Evolutionary conservation across 2,329 filamentous ascomycete genomes (phyloP).

Genomic region (Sporothrix pseudoabietina): DNA sequence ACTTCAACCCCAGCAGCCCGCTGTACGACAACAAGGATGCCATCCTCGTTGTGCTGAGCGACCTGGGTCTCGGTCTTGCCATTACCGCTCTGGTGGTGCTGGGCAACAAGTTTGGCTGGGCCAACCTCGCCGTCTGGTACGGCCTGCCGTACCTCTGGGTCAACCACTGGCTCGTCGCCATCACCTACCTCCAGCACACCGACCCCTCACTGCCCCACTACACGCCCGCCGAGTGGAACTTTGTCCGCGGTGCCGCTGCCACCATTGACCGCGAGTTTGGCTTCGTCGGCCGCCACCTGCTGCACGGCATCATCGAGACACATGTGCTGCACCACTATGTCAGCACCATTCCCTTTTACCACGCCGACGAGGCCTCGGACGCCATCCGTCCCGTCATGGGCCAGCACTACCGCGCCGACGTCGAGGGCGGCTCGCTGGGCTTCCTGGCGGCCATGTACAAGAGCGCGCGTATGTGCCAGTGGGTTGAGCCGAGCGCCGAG

Average conservation of each 20-base stretch:
- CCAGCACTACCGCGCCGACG: constrained; percentile 86
- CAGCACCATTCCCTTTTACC: constrained; percentile 72
- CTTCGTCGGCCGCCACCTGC: constrained; percentile 83
- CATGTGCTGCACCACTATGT: constrained; percentile 98
- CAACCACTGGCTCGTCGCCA: constrained; percentile 98
- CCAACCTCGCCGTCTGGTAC: constrained; percentile 93
- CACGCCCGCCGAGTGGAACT: constrained; percentile 81
- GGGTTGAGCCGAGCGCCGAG: constrained; percentile 88
- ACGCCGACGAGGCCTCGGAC: constrained; percentile 38
- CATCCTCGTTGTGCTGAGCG: constrained; percentile 81
- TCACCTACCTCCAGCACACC: constrained; percentile 96
- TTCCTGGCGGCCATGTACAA: constrained; percentile 85
- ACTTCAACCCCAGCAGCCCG: constrained; percentile 86
- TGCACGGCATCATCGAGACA: constrained; percentile 95
- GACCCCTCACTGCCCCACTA: constrained; percentile 93
- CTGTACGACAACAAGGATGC: constrained; percentile 91
- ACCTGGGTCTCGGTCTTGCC: constrained; percentile 73
- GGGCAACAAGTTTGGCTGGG: constrained; percentile 76
- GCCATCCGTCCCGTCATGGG: constrained; percentile 81
- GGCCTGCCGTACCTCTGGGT: constrained; percentile 94
- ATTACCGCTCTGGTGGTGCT: constrained; percentile 65
- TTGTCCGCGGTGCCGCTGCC: constrained; percentile 85
- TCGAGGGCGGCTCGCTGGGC: constrained; percentile 72
- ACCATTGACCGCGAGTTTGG: constrained; percentile 97
- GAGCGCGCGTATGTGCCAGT: constrained; percentile 86